Percentiles rank a stretch among this genome's conserved stretches.
These are phyloP conservation scores for Styphnolobium japonicum DNA, from an alignment of 306 rosid genomes.

Conservation along the genomic window DNA sequence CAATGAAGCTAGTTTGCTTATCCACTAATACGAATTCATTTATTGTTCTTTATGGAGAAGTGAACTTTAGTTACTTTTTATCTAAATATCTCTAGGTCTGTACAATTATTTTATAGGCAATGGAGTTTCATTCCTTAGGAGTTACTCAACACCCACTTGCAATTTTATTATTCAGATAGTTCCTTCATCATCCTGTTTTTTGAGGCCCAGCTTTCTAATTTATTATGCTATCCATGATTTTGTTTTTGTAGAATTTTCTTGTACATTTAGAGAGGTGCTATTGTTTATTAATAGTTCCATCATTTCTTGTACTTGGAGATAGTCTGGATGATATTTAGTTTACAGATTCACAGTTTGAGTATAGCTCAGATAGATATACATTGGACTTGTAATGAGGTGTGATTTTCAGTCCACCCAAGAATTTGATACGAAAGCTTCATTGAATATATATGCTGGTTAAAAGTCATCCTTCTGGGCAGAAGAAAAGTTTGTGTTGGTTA, in stretches of 20 bases:
- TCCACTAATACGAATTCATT: background rate
- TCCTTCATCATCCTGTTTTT: conserved; percentile 45
- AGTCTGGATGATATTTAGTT: conserved; percentile 16
- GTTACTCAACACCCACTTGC: conserved; percentile 81
- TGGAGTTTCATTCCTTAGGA: conserved; percentile 4
- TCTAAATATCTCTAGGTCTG: background rate
- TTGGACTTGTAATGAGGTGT: background rate
- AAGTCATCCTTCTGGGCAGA: too few relatives aligned
- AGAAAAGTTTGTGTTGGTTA: too few relatives aligned
- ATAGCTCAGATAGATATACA: background rate
- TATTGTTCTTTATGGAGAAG: background rate
- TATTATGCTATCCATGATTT: conserved; percentile 17
- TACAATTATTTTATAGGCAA: background rate
- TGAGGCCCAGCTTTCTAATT: conserved; percentile 33
- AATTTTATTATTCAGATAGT: conserved; percentile 71
- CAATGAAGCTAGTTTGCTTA: background rate
- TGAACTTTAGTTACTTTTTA: background rate
- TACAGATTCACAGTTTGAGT: conserved; percentile 8
- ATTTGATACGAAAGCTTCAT: too few relatives aligned
- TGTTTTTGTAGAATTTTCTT: conserved; percentile 44
- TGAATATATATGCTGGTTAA: too few relatives aligned
- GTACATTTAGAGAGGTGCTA: conserved; percentile 35
- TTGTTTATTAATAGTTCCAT: conserved; percentile 19
- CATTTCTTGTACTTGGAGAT: background rate
- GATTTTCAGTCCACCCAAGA: too few relatives aligned